Base-by-base conservation (phyloP, 2,329 filamentous ascomycete species). In the Aspergillus novoparasiticus region DNA sequence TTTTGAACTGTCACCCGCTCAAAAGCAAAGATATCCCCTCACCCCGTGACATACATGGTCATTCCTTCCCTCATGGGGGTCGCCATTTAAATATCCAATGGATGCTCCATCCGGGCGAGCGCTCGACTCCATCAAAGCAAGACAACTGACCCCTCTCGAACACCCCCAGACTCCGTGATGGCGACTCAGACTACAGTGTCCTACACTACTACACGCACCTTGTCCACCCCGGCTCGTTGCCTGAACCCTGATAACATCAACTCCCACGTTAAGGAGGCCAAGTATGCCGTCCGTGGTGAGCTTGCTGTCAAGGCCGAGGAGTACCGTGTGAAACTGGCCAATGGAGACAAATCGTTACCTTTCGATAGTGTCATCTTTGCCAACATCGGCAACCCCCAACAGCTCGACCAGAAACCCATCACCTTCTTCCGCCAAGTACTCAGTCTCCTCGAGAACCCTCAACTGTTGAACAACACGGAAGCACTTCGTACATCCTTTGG, bases 301-400 rank as follows among this genome's bases (percentile, higher is more conserved):
- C 87, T 99, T 68, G 94, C 95, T 62, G 90, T 96, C 77, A 93
- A 92, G 82, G 95, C 93, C 16, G 95, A 99, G 82, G 87, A 93
- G 79, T 97, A 94, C 82, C 90, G 94, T 64, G 89, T 90, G 59
- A 85, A 86, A 73, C 84, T 97, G 65, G 79, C 78, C 63, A 83
- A 85, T 57, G 80, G 79, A 59, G 75, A 78, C 65, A 76, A 79
- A 69, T 71, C 72, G n/a, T 85, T 98, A 57, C 94, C 95, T 56
- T 99, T 99, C 80, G 85, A 92, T 72, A 86, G 93, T 64, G 90
- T 99, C 79, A 94, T 99, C 82, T 94, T 92, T 67, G 95, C 95
- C 81, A 99, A 99, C 83, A 99, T 99, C 75, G 95, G 95, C 76
- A 99, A 99, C 84, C 95, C 95, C 4, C 95, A 99, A 81, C 95